phyloP scores from a whole-genome alignment of 495 filamentous ascomycete genomes.

The Immersiella caudata region DNA sequence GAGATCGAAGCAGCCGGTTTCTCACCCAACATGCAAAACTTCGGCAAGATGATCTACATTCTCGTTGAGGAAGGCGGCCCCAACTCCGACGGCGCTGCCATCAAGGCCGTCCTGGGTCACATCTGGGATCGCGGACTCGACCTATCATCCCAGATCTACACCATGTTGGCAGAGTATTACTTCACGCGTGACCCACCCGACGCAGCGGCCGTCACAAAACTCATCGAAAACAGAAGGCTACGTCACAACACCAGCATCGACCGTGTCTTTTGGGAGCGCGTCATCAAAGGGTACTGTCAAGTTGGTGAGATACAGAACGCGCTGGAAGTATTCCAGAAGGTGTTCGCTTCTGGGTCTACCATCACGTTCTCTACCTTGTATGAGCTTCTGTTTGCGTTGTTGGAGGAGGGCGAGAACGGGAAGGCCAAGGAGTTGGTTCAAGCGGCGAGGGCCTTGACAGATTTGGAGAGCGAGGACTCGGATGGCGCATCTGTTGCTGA shows the following conservation, averaged over 20 bases:
- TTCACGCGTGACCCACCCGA: conserved; percentile 61
- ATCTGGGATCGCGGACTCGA: conserved; percentile 56
- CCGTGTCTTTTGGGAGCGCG: conserved; percentile 65
- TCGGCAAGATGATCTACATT: conserved; percentile 64
- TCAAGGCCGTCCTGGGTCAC: conserved; percentile 62
- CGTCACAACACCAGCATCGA: conserved; percentile 49
- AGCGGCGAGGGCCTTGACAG: conserved; percentile 28
- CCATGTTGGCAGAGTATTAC: conserved; percentile 68
- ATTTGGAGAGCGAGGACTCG: conserved; percentile 30
- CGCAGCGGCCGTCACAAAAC: conserved; percentile 55
- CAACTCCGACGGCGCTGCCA: conserved; percentile 45
- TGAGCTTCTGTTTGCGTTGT: conserved; percentile 51
- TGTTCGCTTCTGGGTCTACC: conserved; percentile 43
- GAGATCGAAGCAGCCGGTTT: conserved; percentile 59
- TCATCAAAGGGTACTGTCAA: conserved; percentile 63
- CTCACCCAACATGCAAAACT: conserved; percentile 57
- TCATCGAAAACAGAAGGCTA: conserved; percentile 53
- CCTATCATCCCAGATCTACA: conserved; percentile 65
- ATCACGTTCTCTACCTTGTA: conserved; percentile 50
- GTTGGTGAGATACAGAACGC: conserved; percentile 53
- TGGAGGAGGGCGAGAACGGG: conserved; percentile 40
- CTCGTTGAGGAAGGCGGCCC: conserved; percentile 52
- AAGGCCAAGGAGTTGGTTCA: conserved; percentile 41
- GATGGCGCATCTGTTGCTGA: background rate
- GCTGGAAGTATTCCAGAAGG: conserved; percentile 51